A percentile compares a stretch with the other conserved stretches of the same genome.
These are phyloP conservation scores for Curvularia sp. DNA, from an alignment of 2,329 filamentous ascomycete species.

Conservation along the genomic window DNA sequence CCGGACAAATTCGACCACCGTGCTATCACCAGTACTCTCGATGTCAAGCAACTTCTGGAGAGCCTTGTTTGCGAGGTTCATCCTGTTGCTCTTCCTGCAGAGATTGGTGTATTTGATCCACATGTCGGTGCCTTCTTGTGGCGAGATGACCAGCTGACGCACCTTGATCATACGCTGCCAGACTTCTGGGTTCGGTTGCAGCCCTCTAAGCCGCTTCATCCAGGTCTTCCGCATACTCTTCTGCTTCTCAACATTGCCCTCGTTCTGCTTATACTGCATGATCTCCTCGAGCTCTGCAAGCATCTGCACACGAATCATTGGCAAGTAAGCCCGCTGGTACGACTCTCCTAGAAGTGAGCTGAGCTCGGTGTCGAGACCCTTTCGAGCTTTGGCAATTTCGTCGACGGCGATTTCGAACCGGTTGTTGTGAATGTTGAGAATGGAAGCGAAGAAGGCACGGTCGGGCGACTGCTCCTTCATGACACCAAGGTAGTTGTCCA, in stretches of 20 bases:
- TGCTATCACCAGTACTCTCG: slow-evolving; percentile 38
- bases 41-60: slow-evolving; percentile 80
- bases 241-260: slow-evolving; percentile 80
- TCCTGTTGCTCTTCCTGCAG: slow-evolving; percentile 93
- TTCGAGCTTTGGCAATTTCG: slow-evolving; percentile 89
- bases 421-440: slow-evolving; percentile 91
- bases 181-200: slow-evolving; percentile 95
- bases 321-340: slow-evolving; percentile 95
- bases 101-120: slow-evolving; percentile 99
- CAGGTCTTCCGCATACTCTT: slow-evolving; percentile 91
- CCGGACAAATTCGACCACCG: slow-evolving; percentile 45
- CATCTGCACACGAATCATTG: slow-evolving; percentile 99
- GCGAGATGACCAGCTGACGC: slow-evolving; percentile 87
- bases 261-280: slow-evolving; percentile 93
- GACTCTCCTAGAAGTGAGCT: slow-evolving; percentile 97
- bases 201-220: slow-evolving; percentile 93
- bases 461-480: slow-evolving; percentile 96
- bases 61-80: slow-evolving; percentile 94
- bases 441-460: slow-evolving; percentile 96
- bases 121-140: slow-evolving; percentile 96
- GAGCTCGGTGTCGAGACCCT: slow-evolving; percentile 93
- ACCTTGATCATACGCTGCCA: slow-evolving; percentile 99
- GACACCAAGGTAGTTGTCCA: slow-evolving; percentile 95
- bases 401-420: slow-evolving; percentile 90
- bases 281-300: slow-evolving; percentile 97